phyloP scores from a whole-genome alignment of 352 stramenopile species.

The Pythium rhizo-oryzae region DNA sequence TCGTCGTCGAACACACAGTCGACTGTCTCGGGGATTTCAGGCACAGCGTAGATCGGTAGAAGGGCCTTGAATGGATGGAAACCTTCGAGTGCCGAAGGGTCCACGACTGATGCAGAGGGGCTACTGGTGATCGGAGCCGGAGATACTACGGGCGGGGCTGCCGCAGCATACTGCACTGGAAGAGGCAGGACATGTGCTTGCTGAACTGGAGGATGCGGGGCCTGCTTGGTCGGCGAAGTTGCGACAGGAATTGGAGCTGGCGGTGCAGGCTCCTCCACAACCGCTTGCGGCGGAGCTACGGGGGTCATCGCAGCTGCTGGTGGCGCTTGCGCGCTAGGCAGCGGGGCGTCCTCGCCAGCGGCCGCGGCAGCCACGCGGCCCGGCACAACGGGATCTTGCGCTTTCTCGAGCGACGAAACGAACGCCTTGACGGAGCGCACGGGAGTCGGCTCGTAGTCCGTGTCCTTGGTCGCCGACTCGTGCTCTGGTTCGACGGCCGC shows the following conservation, averaged over 20 bases:
- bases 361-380: neutral
- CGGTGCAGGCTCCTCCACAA: neutral
- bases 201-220: neutral
- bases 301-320: neutral
- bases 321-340: neutral
- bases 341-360: neutral
- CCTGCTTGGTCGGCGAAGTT: neutral
- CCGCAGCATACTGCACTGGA: neutral
- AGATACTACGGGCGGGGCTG: neutral
- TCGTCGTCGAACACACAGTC: constrained; percentile 64
- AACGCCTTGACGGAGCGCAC: constrained; percentile 29
- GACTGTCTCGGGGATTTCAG: constrained; percentile 49
- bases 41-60: constrained; percentile 47
- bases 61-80: constrained; percentile 62
- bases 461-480: constrained; percentile 13
- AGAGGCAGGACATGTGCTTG: neutral
- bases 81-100: constrained; percentile 4
- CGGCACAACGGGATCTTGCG: neutral
- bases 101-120: neutral
- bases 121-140: neutral
- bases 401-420: constrained; percentile 18
- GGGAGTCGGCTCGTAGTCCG: constrained; percentile 1
- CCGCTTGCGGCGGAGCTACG: no score
- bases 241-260: neutral
- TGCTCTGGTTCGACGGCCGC: constrained; percentile 16